Evolutionary conservation across 2,329 filamentous ascomycete species (phyloP).

Genomic region (Didymella pinodella): DNA sequence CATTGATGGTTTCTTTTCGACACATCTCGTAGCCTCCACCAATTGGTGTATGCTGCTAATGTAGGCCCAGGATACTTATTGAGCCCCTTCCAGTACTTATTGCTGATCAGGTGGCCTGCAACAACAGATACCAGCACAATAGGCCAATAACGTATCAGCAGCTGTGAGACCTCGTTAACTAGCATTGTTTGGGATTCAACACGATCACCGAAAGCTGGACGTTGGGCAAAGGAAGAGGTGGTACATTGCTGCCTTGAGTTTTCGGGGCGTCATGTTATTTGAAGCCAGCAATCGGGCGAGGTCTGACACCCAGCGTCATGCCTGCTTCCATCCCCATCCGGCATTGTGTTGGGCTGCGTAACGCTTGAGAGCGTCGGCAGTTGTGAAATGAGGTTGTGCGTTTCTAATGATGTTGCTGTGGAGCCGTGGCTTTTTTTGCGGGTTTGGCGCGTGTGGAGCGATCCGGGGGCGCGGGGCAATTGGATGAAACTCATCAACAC

Average conservation of each 20-base stretch:
- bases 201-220: not conserved
- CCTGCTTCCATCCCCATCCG: constrained; percentile 1
- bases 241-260: not conserved
- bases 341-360: constrained; percentile 6
- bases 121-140: constrained; percentile 45
- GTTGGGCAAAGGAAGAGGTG: not conserved
- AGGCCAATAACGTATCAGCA: constrained; percentile 54
- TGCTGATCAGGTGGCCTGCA: constrained; percentile 51
- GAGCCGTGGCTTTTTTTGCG: constrained; percentile 1
- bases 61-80: constrained; percentile 77
- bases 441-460: constrained; percentile 1
- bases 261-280: constrained; percentile 9
- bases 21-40: constrained; percentile 78
- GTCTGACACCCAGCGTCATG: constrained; percentile 2
- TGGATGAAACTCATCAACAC: constrained; percentile 8
- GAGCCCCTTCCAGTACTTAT: constrained; percentile 64
- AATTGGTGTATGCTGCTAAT: constrained; percentile 72
- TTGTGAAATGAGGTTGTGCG: constrained; percentile 11
- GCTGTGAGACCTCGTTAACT: constrained; percentile 45
- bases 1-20: constrained; percentile 69
- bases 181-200: constrained; percentile 38
- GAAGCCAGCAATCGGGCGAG: not conserved
- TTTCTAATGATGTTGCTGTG: constrained; percentile 6
- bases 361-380: constrained; percentile 19
- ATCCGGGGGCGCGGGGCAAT: constrained; percentile 11